Percentiles rank a stretch among this genome's conserved stretches.
Evolutionary conservation across 1,284 basidiomycete species (phyloP).

Genomic region (Irpex rosettiformis): DNA sequence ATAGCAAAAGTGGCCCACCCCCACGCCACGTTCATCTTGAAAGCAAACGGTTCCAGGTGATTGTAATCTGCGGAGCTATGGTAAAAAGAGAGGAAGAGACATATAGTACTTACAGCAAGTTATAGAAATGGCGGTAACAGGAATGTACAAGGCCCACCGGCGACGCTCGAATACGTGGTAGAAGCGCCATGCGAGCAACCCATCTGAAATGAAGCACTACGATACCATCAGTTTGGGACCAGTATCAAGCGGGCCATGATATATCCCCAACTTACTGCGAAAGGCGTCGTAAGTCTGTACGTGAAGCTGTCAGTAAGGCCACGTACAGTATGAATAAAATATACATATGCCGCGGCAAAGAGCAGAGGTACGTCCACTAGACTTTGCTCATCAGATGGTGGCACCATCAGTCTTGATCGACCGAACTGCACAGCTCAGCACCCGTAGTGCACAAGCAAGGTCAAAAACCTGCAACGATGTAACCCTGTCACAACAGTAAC

Average conservation of each 20-base stretch:
- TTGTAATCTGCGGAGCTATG: neutral
- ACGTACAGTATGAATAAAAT: neutral
- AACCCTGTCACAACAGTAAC: no score
- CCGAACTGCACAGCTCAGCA: neutral
- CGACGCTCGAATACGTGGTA: neutral
- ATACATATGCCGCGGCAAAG: neutral
- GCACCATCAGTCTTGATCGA: neutral
- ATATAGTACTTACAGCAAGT: neutral
- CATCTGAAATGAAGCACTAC: neutral
- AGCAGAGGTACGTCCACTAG: neutral
- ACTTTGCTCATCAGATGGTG: neutral
- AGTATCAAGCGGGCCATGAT: neutral
- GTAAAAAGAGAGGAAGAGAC: neutral
- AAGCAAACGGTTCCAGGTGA: neutral
- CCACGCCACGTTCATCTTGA: neutral
- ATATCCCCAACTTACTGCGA: neutral
- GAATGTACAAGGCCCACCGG: neutral
- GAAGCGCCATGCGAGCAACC: neutral
- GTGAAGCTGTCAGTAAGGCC: neutral
- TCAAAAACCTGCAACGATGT: neutral
- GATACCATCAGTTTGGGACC: neutral
- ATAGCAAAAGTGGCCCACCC: neutral
- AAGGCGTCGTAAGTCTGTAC: neutral
- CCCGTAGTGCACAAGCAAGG: neutral
- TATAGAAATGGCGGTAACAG: neutral